Evolutionary conservation across 192 early-diverging fungal species (phyloP), one percentile per base, ranked within the genome.

Genomic region (Rhizoclosmatium sp.): DNA sequence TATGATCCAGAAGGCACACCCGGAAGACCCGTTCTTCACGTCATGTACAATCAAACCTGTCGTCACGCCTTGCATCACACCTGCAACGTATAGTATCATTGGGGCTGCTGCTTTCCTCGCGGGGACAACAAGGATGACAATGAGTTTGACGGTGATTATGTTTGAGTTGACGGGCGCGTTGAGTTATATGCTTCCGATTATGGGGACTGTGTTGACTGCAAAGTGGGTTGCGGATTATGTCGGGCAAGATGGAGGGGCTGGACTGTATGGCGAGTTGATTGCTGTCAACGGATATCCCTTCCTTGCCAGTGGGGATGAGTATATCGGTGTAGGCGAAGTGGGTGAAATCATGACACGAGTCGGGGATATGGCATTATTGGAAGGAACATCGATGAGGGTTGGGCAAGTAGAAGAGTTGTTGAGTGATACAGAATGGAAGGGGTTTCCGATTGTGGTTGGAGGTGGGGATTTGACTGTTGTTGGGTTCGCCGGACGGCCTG

Each of bases 131-230:
- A 92, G 94, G 76, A 93, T 94, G 73, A 95, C 95, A n/a, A 83
- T 89, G 47, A 84, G 83, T 2, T 72, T 87, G 46, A 95, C 96
- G 0, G 97, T 99, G 9, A 98, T 99, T 81, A 97, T 98, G 96
- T 99, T 98, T 85, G 98, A 99, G 80, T 85, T 99, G 71, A 99
- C 98, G 0, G 96, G 96, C 19, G 95, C 97, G 2, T 83, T 99
- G 39, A 94, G 93, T 14, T 99, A 97, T 80, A 82, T 89, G 59
- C 85, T 97, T 4, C 88, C 88, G 1, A 83, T 89, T 23, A 89
- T 89, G 83, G 61, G 83, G 19, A 83, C 86, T 2, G 81, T 89
- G n/a, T 82, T 89, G 82, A 79, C 81, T 2, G 80, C 86, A 49
- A 94, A 93, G 78, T 95, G 92, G 93, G 88, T 92, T 62, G 90